These are phyloP conservation scores for Austroboletus niveus DNA, from an alignment of 1,284 basidiomycete genomes.

Conservation along the genomic window DNA sequence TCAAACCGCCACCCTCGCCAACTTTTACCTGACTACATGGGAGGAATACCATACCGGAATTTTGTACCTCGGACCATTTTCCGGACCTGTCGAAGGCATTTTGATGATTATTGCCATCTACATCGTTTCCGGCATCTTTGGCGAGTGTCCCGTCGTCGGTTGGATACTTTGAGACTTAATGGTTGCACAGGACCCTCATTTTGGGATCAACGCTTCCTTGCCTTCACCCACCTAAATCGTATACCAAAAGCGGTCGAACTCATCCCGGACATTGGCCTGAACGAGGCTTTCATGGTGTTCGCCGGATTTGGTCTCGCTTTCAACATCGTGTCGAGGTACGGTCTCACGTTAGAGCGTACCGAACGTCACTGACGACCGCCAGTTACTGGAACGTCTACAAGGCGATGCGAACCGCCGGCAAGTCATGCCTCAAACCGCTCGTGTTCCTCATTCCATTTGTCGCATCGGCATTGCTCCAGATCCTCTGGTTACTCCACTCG, in stretches of 20 bases:
- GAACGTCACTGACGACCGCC: slow-evolving; percentile 3
- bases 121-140: slow-evolving; percentile 72
- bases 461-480: slow-evolving; percentile 65
- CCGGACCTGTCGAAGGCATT: slow-evolving; percentile 96
- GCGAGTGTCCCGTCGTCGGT: slow-evolving; percentile 37
- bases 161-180: slow-evolving; percentile 1
- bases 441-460: slow-evolving; percentile 80
- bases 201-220: slow-evolving; percentile 79
- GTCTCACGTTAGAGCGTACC: not conserved
- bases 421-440: slow-evolving; percentile 56
- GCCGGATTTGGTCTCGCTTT: slow-evolving; percentile 71
- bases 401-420: slow-evolving; percentile 40
- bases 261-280: slow-evolving; percentile 73
- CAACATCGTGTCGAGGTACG: slow-evolving; percentile 77
- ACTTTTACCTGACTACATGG: slow-evolving; percentile 97
- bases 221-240: slow-evolving; percentile 56
- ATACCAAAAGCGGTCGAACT: slow-evolving; percentile 45
- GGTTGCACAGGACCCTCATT: slow-evolving; percentile 62
- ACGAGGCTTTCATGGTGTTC: slow-evolving; percentile 88
- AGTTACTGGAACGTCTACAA: slow-evolving; percentile 79
- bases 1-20: slow-evolving; percentile 84
- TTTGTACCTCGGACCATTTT: slow-evolving; percentile 90
- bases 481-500: slow-evolving; percentile 79
- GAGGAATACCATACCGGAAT: slow-evolving; percentile 96
- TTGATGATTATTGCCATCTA: slow-evolving; percentile 83